A percentile compares a stretch with the other conserved stretches of the same genome.
These are phyloP conservation scores for Cryptococcus deneoformans DNA, from an alignment of 1,284 basidiomycete genomes.

Conservation along the genomic window DNA sequence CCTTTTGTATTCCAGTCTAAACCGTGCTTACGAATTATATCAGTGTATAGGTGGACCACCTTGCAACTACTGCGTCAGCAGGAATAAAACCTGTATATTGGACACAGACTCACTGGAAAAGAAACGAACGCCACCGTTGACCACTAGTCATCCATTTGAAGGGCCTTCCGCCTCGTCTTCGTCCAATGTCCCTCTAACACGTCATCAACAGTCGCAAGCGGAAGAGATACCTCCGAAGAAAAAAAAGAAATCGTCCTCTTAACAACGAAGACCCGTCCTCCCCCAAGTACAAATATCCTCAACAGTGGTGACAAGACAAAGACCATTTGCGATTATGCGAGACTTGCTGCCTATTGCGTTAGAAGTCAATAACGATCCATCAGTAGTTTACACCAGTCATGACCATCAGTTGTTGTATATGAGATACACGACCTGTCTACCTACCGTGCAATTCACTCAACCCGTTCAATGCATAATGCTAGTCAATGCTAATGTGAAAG, in stretches of 20 bases:
- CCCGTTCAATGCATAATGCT: neutral
- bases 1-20: too few relatives aligned
- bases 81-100: neutral
- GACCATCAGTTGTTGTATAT: too few relatives aligned
- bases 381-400: neutral
- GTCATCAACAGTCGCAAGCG: neutral
- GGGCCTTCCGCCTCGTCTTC: neutral
- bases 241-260: neutral
- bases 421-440: neutral
- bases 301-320: neutral
- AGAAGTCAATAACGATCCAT: neutral
- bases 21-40: too few relatives aligned
- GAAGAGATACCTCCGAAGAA: neutral
- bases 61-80: neutral
- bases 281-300: neutral
- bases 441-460: neutral
- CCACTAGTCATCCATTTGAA: neutral
- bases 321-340: neutral
- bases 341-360: neutral
- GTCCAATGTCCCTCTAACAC: neutral
- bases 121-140: neutral
- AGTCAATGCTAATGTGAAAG: neutral
- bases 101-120: neutral
- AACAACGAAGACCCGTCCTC: neutral
- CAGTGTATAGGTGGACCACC: neutral